A percentile compares a stretch with the other conserved stretches of the same genome.
Conservation (phyloP, 2,329 filamentous ascomycete genomes). For the Cryphonectria carpinicola region DNA sequence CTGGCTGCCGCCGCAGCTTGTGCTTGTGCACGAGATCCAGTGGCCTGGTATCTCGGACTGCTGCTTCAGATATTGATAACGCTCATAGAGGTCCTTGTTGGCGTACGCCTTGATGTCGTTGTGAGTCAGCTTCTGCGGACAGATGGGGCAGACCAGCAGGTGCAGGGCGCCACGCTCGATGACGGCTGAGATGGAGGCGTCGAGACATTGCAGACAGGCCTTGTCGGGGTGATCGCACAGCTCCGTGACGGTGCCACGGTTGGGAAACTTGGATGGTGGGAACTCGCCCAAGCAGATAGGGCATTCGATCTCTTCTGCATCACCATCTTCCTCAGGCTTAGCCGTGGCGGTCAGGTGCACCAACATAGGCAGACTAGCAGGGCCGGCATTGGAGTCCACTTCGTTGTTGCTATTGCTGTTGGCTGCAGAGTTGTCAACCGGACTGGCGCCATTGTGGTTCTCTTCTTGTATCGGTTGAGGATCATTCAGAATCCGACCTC, state of each 20-base stretch:
- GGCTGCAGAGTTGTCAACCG: background rate
- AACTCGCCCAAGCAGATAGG: conserved; percentile 25
- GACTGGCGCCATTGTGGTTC: background rate
- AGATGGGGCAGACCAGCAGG: conserved; percentile 26
- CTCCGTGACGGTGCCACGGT: conserved; percentile 7
- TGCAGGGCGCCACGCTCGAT: conserved; percentile 24
- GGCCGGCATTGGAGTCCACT: background rate
- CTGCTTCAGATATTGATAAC: conserved; percentile 23
- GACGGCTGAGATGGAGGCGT: conserved; percentile 22
- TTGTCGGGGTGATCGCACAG: conserved; percentile 26
- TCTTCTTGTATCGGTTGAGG: background rate
- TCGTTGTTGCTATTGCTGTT: background rate
- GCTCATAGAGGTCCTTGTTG: conserved; percentile 13
- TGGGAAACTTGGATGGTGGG: conserved; percentile 23
- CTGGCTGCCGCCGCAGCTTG: conserved; percentile 24
- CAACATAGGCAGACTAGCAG: background rate
- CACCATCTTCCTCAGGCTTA: background rate
- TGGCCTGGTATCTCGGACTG: conserved; percentile 27
- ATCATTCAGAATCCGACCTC: conserved; percentile 18
- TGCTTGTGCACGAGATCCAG: conserved; percentile 27
- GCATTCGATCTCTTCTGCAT: conserved; percentile 21
- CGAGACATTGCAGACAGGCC: conserved; percentile 26
- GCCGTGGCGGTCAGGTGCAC: too few species aligned
- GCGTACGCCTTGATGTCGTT: conserved; percentile 20
- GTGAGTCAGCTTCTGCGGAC: conserved; percentile 20